Percentiles rank a stretch among this genome's conserved stretches.
These are phyloP conservation scores for Myxozyma vanderwaltii DNA, from an alignment of 805 yeast genomes.

Conservation along the genomic window DNA sequence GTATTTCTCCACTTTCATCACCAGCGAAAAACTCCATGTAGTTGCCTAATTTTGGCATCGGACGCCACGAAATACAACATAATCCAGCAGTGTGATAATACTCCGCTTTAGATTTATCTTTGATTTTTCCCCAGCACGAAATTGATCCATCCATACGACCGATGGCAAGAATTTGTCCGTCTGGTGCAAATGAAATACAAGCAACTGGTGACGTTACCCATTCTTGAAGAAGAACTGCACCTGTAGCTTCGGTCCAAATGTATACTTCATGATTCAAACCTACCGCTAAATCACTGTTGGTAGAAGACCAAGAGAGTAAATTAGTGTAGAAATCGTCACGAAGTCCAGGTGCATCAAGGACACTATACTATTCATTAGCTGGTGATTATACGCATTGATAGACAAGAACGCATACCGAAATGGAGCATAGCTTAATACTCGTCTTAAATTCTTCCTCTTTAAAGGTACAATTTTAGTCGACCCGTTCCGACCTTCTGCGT, in stretches of 20 bases:
- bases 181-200: constrained; percentile 57
- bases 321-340: constrained; percentile 79
- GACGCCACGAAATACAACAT: constrained; percentile 36
- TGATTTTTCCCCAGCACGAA: constrained; percentile 45
- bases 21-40: constrained; percentile 34
- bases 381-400: background rate
- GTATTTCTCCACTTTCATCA: constrained; percentile 36
- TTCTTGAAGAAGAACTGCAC: constrained; percentile 51
- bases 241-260: constrained; percentile 60
- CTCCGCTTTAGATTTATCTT: constrained; percentile 17
- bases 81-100: constrained; percentile 33
- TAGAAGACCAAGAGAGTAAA: constrained; percentile 68
- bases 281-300: constrained; percentile 57
- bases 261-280: constrained; percentile 64
- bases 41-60: constrained; percentile 1
- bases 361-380: constrained; percentile 40
- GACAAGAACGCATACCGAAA: constrained; percentile 20
- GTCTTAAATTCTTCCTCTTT: constrained; percentile 4
- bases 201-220: constrained; percentile 40
- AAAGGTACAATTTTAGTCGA: background rate
- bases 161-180: constrained; percentile 51
- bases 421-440: constrained; percentile 23
- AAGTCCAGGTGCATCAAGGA: constrained; percentile 68
- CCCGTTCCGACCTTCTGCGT: background rate
- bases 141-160: constrained; percentile 63